phyloP scores from a whole-genome alignment of 2,329 filamentous ascomycete species.

The Phyllosticta paracitricarpa region DNA sequence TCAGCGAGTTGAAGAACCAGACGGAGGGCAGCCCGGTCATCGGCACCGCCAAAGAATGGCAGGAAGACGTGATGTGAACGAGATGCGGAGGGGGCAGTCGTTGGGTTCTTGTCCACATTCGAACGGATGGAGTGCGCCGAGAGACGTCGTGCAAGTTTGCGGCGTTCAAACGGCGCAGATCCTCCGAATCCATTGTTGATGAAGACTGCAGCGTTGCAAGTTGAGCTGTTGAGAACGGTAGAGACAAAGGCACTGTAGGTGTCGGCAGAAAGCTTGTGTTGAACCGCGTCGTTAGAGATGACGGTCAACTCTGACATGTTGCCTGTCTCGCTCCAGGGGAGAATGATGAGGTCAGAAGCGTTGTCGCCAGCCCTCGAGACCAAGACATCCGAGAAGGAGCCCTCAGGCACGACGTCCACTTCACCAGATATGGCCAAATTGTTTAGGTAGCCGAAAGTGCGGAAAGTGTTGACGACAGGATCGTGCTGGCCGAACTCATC shows the following conservation, averaged over 20 bases:
- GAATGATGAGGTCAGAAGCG: constrained; percentile 59
- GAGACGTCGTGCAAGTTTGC: neutral
- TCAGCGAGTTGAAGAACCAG: constrained; percentile 77
- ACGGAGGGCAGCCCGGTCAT: constrained; percentile 70
- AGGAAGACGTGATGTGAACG: constrained; percentile 77
- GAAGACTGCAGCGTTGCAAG: constrained; percentile 60
- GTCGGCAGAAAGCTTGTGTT: constrained; percentile 49
- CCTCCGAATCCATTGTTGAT: constrained; percentile 62
- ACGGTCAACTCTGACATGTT: constrained; percentile 57
- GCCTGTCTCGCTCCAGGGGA: constrained; percentile 85
- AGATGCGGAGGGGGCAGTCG: constrained; percentile 48
- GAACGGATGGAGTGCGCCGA: constrained; percentile 35
- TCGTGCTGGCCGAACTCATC: constrained; percentile 58
- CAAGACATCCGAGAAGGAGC: constrained; percentile 70
- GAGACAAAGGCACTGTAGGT: constrained; percentile 67
- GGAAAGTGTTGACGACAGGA: constrained; percentile 84
- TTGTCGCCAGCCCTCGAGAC: constrained; percentile 46
- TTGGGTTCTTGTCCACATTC: constrained; percentile 42
- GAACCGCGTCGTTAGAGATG: constrained; percentile 38
- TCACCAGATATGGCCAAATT: constrained; percentile 74
- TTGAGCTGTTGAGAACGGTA: constrained; percentile 51
- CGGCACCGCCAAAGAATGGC: constrained; percentile 73
- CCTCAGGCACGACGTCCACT: constrained; percentile 68
- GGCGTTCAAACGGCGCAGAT: constrained; percentile 19
- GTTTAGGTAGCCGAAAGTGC: constrained; percentile 75